Conservation (phyloP, 148 eudicot species). For the Rhododendron simsii region DNA sequence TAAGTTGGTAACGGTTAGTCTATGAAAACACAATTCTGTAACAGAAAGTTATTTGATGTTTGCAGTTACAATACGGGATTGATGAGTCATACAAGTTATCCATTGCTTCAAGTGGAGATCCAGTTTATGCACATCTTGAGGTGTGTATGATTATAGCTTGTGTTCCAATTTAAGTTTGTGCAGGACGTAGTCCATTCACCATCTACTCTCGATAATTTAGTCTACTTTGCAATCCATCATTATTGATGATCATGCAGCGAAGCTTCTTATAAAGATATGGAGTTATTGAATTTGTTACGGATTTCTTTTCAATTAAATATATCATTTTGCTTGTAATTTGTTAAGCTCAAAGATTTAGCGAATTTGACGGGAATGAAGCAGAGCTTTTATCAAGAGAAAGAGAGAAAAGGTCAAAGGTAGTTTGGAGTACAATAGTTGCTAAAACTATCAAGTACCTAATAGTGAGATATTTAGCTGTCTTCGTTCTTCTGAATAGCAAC, state of each 20-base stretch:
- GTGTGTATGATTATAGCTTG: conserved; percentile 19
- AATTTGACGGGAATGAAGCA: background rate
- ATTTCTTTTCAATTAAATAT: background rate
- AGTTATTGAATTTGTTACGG: background rate
- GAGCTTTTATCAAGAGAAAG: background rate
- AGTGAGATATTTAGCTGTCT: background rate
- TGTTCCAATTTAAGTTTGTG: background rate
- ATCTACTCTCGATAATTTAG: background rate
- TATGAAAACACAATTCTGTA: conserved; percentile 9
- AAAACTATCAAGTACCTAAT: background rate
- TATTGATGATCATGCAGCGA: background rate
- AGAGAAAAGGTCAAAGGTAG: background rate
- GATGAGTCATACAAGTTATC: conserved; percentile 78
- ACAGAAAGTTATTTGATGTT: conserved; percentile 11
- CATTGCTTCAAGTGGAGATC: conserved; percentile 45
- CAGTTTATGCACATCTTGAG: conserved; percentile 58
- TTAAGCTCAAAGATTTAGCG: background rate
- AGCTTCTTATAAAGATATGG: background rate
- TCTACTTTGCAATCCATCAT: background rate
- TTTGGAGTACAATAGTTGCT: background rate
- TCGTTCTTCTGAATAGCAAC: background rate
- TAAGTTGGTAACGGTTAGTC: background rate
- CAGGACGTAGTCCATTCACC: background rate
- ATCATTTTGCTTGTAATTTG: background rate
- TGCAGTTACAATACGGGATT: conserved; percentile 68